These are phyloP conservation scores for Austroboletus eburneus DNA, from an alignment of 768 basidiomycete species.

Conservation along the genomic window DNA sequence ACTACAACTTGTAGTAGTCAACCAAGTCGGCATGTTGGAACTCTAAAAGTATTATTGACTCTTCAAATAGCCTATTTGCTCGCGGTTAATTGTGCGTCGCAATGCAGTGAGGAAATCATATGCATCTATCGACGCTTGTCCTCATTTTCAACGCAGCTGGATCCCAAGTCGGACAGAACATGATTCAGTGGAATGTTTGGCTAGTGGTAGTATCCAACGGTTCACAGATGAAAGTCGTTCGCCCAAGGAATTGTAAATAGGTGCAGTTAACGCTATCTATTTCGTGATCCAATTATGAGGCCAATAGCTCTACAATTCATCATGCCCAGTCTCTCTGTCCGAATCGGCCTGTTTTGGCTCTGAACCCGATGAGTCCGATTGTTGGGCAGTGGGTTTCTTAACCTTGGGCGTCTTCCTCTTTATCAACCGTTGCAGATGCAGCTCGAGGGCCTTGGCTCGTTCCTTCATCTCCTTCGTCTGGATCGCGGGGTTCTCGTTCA, in stretches of 20 bases:
- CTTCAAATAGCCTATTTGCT: no score
- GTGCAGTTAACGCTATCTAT: slow-evolving; percentile 12
- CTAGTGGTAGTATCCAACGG: no score
- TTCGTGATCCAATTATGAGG: neutral
- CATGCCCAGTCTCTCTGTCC: slow-evolving; percentile 23
- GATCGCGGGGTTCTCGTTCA: slow-evolving; percentile 82
- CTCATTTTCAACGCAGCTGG: no score
- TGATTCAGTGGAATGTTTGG: no score
- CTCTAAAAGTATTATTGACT: no score
- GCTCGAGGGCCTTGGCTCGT: slow-evolving; percentile 76
- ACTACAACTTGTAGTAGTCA: no score
- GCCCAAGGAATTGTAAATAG: neutral
- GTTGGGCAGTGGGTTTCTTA: slow-evolving; percentile 42
- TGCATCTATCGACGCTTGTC: no score
- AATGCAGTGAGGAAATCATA: no score
- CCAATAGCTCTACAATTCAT: slow-evolving; percentile 24
- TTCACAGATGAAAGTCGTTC: no score
- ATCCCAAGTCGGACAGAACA: no score
- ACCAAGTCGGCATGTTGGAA: no score
- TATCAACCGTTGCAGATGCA: slow-evolving; percentile 60
- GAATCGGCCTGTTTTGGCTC: slow-evolving; percentile 15
- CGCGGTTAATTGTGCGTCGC: no score
- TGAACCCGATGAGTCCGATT: slow-evolving; percentile 12
- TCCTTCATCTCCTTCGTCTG: slow-evolving; percentile 83
- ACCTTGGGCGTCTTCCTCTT: slow-evolving; percentile 66